Conservation (phyloP, 1,284 basidiomycete genomes). For the Cryptococcus sp. region DNA sequence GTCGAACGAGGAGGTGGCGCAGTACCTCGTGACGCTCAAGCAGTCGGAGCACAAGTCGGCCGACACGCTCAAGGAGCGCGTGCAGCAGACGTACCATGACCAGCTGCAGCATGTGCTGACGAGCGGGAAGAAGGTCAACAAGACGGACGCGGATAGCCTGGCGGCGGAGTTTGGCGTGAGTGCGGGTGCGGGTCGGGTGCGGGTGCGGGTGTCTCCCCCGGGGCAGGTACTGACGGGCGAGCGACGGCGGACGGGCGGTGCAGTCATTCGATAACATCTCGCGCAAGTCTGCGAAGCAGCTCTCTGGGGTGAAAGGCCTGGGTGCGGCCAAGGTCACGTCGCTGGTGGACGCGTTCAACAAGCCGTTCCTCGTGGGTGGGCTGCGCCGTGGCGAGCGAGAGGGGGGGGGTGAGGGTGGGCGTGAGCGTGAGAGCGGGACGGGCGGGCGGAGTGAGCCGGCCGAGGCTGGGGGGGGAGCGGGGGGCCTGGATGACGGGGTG, state of each 20-base stretch:
- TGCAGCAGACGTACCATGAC: conserved; percentile 81
- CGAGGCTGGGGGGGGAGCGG: conserved; percentile 9
- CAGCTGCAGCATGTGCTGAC: conserved; percentile 83
- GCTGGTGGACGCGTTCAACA: conserved; percentile 54
- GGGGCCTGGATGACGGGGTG: conserved; percentile 2
- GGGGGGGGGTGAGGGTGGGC: not conserved
- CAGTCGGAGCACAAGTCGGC: conserved; percentile 91
- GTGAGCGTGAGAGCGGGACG: conserved; percentile 16
- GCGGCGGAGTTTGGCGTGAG: conserved; percentile 87
- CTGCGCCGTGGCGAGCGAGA: conserved; percentile 12
- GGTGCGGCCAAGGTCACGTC: conserved; percentile 87
- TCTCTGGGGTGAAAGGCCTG: conserved; percentile 84
- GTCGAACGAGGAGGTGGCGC: conserved; percentile 84
- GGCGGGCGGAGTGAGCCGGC: conserved; percentile 38
- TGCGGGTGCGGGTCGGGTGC: conserved; percentile 12
- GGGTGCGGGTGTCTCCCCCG: not conserved
- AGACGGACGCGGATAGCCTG: conserved; percentile 93
- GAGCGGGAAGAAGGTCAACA: conserved; percentile 88
- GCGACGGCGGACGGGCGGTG: too few relatives aligned
- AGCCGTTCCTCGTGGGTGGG: conserved; percentile 51
- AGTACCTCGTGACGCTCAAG: conserved; percentile 88
- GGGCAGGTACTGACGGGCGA: too few relatives aligned
- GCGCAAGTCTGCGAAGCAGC: conserved; percentile 65
- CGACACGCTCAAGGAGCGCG: conserved; percentile 87
- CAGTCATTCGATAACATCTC: conserved; percentile 78